Evolutionary conservation across 768 basidiomycete species (phyloP).

Genomic region (Termitomyces bulborhizus): DNA sequence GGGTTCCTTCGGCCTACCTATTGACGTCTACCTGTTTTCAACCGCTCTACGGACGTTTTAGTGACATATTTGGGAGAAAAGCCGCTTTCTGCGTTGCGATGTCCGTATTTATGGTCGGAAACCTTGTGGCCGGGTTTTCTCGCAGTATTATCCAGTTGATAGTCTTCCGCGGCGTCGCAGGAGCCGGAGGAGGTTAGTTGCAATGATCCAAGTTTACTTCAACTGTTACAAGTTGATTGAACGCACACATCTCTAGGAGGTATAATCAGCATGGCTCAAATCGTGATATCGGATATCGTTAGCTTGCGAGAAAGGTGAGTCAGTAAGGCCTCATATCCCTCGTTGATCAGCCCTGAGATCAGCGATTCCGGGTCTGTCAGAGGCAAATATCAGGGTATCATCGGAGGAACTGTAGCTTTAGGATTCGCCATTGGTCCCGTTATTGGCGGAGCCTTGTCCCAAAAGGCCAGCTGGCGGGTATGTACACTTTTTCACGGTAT

Average conservation of each 20-base stretch:
- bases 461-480: conserved; percentile 60
- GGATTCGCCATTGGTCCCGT: conserved; percentile 65
- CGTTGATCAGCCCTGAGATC: background rate
- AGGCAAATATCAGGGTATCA: conserved; percentile 76
- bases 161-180: conserved; percentile 60
- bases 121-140: conserved; percentile 61
- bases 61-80: conserved; percentile 66
- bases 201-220: background rate
- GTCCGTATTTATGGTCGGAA: conserved; percentile 60
- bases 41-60: conserved; percentile 54
- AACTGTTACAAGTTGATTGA: background rate
- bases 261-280: conserved; percentile 63
- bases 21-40: conserved; percentile 63
- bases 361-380: conserved; percentile 23
- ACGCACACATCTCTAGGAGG: conserved; percentile 29
- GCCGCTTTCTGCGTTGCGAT: conserved; percentile 49
- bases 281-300: conserved; percentile 69
- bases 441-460: conserved; percentile 57
- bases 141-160: conserved; percentile 62
- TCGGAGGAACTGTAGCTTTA: conserved; percentile 48
- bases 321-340: conserved; percentile 24
- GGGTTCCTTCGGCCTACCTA: conserved; percentile 72
- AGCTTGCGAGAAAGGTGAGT: conserved; percentile 55
- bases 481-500: conserved; percentile 12
- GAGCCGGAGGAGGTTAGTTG: conserved; percentile 52